These are phyloP conservation scores for Nematocida sp. DNA, from an alignment of 371 early-diverging fungal species.

Conservation along the genomic window DNA sequence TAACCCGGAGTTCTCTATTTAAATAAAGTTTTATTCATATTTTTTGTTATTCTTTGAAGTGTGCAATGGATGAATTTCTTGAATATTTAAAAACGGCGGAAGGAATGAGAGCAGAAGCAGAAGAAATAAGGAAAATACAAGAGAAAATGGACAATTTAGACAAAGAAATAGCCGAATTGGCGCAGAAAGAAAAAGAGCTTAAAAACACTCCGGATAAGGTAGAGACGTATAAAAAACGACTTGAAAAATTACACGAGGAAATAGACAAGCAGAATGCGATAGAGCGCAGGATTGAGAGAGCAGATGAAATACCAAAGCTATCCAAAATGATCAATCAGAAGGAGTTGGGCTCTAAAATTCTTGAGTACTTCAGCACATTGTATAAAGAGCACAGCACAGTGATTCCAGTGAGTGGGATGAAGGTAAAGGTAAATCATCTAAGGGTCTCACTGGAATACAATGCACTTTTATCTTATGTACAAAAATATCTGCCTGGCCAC, in stretches of 20 bases:
- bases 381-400: slow-evolving; percentile 17
- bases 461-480: neutral
- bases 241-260: slow-evolving; percentile 40
- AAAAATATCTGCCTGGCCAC: slow-evolving; percentile 28
- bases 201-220: neutral
- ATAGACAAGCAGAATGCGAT: slow-evolving; percentile 34
- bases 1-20: neutral
- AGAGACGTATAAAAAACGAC: slow-evolving; percentile 23
- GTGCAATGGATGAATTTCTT: slow-evolving; percentile 12
- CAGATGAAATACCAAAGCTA: slow-evolving; percentile 16
- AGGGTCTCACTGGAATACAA: slow-evolving; percentile 11
- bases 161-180: slow-evolving; percentile 30
- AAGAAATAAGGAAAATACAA: neutral
- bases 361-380: slow-evolving; percentile 35
- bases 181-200: slow-evolving; percentile 15
- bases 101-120: slow-evolving; percentile 27
- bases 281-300: neutral
- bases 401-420: neutral
- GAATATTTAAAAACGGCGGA: slow-evolving; percentile 11
- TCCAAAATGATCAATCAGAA: slow-evolving; percentile 11
- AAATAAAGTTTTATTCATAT: slow-evolving; percentile 26
- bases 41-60: slow-evolving; percentile 11
- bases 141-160: slow-evolving; percentile 25
- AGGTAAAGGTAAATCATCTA: slow-evolving; percentile 11
- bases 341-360: slow-evolving; percentile 19